Evolutionary conservation across 2,329 filamentous ascomycete species (phyloP), one percentile per base, ranked within the genome.

Genomic region (Orbilia blumenaviensis): DNA sequence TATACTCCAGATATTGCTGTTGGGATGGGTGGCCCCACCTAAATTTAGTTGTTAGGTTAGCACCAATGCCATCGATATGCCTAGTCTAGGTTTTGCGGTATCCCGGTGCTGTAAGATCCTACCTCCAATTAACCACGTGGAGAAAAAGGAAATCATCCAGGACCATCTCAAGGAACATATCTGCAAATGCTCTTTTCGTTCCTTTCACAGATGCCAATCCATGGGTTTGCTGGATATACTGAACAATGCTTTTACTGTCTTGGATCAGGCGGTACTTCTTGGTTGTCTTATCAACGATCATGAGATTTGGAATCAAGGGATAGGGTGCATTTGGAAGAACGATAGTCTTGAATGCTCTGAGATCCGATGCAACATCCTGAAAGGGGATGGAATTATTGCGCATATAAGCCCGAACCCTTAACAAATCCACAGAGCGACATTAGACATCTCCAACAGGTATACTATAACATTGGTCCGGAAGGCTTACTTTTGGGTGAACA

Each of bases 401-500:
- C 3, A 76, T 18, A 56, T 64, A 76, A 8, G 72, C 72, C 1
- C 72, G 72, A 18, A 76, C 64, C 29, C 72, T 76, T 34, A 10
- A 34, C 29, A 34, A 44, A 14, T n/a, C n/a, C n/a, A n/a, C 1
- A 18, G 38, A 44, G 5, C 8, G n/a, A 25, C 46, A 23, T 71
- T 58, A 64, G 27, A 63, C 36, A 58, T 46, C 21, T 44, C 50
- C 12, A 5, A 42, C 10, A 14, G 25, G 8, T 4, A 44, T 44
- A 23, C n/a, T 14, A 32, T 29, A 16, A 25, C 12, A 21, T 52
- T 32, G 4, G 14, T n/a, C 10, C 23, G 12, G 23, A 21, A 23
- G 16, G 1, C 16, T 42, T 76, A 76, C 72, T 76, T 76, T 34
- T 76, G 72, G 0, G 72, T 76, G 38, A 63, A 76, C 72, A 69